These are phyloP conservation scores for Aspergillus sp. DNA, from an alignment of 2,329 filamentous ascomycete species.

Conservation along the genomic window DNA sequence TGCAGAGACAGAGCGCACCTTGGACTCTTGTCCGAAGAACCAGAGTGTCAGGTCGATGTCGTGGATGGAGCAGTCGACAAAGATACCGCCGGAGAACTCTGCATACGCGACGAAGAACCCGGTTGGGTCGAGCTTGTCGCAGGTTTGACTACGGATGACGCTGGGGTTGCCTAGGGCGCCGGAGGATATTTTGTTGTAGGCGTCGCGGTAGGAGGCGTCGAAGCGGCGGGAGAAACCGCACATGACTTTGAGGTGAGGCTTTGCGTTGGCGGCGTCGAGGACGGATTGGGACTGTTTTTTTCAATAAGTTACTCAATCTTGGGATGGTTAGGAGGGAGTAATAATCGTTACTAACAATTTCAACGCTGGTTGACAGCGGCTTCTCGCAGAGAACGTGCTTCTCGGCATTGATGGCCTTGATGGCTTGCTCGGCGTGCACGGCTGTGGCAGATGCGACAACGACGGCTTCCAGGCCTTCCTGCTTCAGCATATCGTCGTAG, in stretches of 20 bases:
- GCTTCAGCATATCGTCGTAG: conserved; percentile 59
- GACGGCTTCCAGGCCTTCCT: conserved; percentile 56
- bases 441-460: conserved; percentile 57
- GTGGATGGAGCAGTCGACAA: conserved; percentile 70
- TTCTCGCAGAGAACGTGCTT: conserved; percentile 61
- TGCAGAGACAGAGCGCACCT: conserved; percentile 57
- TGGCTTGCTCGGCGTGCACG: conserved; percentile 58
- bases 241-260: conserved; percentile 64
- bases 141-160: conserved; percentile 65
- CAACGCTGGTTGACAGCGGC: conserved; percentile 54
- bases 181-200: conserved; percentile 50
- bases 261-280: conserved; percentile 55
- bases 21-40: conserved; percentile 59
- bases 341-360: conserved; percentile 48
- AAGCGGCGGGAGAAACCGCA: conserved; percentile 67
- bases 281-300: conserved; percentile 54
- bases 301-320: neutral
- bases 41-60: conserved; percentile 67
- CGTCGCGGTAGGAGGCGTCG: conserved; percentile 64
- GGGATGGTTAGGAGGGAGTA: neutral
- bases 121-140: conserved; percentile 63
- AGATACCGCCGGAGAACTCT: conserved; percentile 65
- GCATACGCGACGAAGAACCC: conserved; percentile 70
- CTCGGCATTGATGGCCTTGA: conserved; percentile 55
- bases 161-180: conserved; percentile 61